phyloP scores from a whole-genome alignment of 768 basidiomycete genomes.

The Mycena polygramma region DNA sequence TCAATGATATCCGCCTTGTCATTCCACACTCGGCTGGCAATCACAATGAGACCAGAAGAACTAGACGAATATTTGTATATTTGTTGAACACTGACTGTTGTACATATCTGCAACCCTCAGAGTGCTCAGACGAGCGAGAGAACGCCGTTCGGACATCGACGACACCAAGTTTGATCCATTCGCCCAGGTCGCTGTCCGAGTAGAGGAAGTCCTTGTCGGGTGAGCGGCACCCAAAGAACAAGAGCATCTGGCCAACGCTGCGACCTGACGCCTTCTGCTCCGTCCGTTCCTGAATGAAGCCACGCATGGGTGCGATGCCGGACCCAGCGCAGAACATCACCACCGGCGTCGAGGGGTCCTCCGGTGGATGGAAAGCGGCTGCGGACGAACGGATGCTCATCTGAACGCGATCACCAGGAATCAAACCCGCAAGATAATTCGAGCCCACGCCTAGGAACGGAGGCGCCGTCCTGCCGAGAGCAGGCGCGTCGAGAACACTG shows the following conservation, averaged over 20 bases:
- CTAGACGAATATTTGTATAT: background rate
- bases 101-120: slow-evolving; percentile 53
- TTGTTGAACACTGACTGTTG: slow-evolving; percentile 49
- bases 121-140: slow-evolving; percentile 45
- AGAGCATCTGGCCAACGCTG: slow-evolving; percentile 53
- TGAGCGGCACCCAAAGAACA: slow-evolving; percentile 63
- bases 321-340: slow-evolving; percentile 63
- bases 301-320: slow-evolving; percentile 64
- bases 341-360: slow-evolving; percentile 54
- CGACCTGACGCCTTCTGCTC: slow-evolving; percentile 58
- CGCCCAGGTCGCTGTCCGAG: slow-evolving; percentile 54
- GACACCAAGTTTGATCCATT: slow-evolving; percentile 57
- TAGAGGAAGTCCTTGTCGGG: slow-evolving; percentile 60
- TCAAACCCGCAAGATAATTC: slow-evolving; percentile 56
- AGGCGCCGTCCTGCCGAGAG: slow-evolving; percentile 45
- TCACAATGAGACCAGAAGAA: background rate
- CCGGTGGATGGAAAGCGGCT: slow-evolving; percentile 57
- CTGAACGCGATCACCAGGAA: slow-evolving; percentile 57
- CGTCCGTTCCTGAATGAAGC: slow-evolving; percentile 65
- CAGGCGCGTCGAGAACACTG: slow-evolving; percentile 56
- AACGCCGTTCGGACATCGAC: slow-evolving; percentile 62
- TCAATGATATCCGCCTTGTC: slow-evolving; percentile 52
- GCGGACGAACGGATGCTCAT: slow-evolving; percentile 56
- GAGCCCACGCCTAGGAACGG: slow-evolving; percentile 62
- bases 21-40: slow-evolving; percentile 55